Conservation (phyloP, 2,329 filamentous ascomycete species). For the Monosporascus sp. region DNA sequence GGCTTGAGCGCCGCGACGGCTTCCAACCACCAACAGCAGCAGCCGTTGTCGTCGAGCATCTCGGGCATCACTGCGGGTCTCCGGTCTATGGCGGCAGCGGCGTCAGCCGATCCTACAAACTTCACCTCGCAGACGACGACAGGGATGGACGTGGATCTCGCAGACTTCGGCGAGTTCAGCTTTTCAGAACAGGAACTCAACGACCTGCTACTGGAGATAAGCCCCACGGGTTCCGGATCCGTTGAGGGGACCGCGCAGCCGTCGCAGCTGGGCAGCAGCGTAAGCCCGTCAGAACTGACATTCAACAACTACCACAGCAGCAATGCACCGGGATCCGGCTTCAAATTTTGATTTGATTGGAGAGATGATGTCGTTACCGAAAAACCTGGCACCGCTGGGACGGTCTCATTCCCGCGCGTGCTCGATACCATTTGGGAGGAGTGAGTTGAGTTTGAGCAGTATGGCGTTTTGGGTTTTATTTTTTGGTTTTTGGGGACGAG, state of each 20-base stretch:
- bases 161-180: constrained; percentile 2
- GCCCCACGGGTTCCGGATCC: constrained; percentile 4
- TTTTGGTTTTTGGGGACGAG: too few species aligned
- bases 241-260: constrained; percentile 5
- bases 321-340: constrained; percentile 1
- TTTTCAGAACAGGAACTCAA: constrained; percentile 26
- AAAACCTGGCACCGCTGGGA: neutral
- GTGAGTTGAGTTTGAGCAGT: neutral
- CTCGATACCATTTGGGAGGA: constrained; percentile 20
- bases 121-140: constrained; percentile 4
- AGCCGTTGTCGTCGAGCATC: neutral
- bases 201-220: constrained; percentile 22
- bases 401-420: constrained; percentile 5
- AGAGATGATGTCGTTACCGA: neutral
- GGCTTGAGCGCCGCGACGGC: neutral
- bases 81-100: constrained; percentile 1
- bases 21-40: neutral
- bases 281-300: neutral
- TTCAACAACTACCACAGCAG: neutral
- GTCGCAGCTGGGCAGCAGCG: neutral
- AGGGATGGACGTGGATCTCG: constrained; percentile 14
- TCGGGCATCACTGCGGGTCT: constrained; percentile 9
- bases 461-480: neutral
- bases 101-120: neutral
- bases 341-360: constrained; percentile 7